Evolutionary conservation across 1,284 basidiomycete species (phyloP), one percentile per base, ranked within the genome.

Genomic region (Vanrija sp.): DNA sequence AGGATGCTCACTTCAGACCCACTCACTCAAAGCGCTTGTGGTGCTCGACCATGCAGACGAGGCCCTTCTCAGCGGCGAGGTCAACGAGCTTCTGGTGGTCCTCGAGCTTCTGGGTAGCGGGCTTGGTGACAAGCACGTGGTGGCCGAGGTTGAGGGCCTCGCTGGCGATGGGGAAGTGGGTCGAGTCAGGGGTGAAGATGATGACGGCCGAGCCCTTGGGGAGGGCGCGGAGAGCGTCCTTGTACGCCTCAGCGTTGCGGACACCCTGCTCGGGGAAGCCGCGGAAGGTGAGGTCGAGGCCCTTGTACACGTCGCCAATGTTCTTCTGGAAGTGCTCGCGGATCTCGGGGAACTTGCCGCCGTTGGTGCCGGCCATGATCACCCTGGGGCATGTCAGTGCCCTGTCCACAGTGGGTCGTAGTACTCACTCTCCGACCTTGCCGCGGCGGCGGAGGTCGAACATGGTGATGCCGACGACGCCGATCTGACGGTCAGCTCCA

Each of bases 61-160:
- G 86, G 47, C 86, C 85, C 68, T 91, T 81, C 72, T 87, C 82
- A 64, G 80, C 82, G 10, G 91, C 89, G 0, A 76, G 82, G 39
- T 82, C 79, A 53, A 90, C 84, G 47, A 95, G 81, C 27, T 82
- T 81, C 59, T 84, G 85, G 75, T 96, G 92, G 69, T 95, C 85
- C 51, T 83, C 79, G 39, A 96, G 81, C 24, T 88, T 81, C 69
- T 96, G 87, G 0, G 89, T 91, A 1, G 91, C 92, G 0, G 92
- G 92, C 74, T 95, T 96, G 48, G 92, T 96, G 57, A 95, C 84
- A 45, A 95, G 81, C 41, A 95, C 91, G 72, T 95, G 92, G 49
- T 93, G 78, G 2, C 85, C 85, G 20, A 80, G 84, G 72, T 91
- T 84, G 45, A 95, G 85, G 3, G 92, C 92, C 65, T 91, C 89